A percentile compares a stretch with the other conserved stretches of the same genome.
Conservation (phyloP, 2,329 filamentous ascomycete species). For the Fusarium irregulare region DNA sequence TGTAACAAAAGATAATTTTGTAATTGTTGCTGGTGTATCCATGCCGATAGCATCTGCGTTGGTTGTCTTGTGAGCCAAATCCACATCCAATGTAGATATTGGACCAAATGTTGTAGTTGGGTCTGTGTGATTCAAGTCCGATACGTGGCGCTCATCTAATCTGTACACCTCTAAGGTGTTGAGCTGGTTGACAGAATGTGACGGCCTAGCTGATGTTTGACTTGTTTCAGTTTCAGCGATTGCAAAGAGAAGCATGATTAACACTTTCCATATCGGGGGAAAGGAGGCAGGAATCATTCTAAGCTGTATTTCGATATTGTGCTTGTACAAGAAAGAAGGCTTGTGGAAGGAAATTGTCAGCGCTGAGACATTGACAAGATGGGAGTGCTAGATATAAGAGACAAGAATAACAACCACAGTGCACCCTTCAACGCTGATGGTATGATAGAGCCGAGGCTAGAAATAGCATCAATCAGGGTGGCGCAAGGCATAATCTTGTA, state of each 20-base stretch:
- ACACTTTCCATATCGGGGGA: not conserved
- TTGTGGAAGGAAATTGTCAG: rapidly evolving
- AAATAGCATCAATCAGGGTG: not conserved
- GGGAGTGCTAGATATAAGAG: not conserved
- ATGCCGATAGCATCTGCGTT: not conserved
- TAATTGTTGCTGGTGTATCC: not conserved
- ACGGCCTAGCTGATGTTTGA: not conserved
- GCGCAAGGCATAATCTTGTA: not conserved
- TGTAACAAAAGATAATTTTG: not conserved
- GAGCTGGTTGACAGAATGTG: not conserved
- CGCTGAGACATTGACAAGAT: not conserved
- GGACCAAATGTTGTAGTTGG: not conserved
- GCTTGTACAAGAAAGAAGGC: not conserved
- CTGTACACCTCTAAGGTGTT: not conserved
- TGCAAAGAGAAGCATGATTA: not conserved
- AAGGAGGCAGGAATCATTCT: not conserved
- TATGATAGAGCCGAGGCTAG: rapidly evolving
- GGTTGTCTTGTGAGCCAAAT: not conserved
- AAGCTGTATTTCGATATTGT: not conserved
- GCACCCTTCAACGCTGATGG: rapidly evolving
- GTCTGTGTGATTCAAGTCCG: not conserved
- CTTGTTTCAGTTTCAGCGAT: not conserved
- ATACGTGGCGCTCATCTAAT: not conserved
- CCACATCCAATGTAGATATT: not conserved
- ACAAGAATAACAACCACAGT: not conserved